phyloP scores from a whole-genome alignment of 805 yeast genomes.

The Wickerhamiella nectarea region DNA sequence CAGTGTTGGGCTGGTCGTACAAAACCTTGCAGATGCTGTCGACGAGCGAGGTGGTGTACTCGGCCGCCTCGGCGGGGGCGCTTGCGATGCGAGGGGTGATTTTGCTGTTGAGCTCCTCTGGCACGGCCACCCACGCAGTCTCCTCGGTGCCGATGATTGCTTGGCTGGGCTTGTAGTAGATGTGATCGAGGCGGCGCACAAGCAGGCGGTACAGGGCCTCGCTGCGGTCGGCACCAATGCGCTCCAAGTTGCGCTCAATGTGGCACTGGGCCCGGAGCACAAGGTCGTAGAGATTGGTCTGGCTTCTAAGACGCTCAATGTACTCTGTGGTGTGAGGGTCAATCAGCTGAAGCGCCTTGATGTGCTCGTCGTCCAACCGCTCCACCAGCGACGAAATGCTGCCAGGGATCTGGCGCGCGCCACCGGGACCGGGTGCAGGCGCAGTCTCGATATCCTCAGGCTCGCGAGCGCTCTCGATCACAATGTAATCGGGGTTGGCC shows the following conservation, averaged over 20 bases:
- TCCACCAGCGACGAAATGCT: conserved; percentile 77
- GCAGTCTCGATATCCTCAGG: conserved; percentile 52
- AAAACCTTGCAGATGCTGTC: conserved; percentile 52
- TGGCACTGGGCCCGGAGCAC: conserved; percentile 78
- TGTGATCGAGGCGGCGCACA: conserved; percentile 75
- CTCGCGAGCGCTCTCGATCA: conserved; percentile 74
- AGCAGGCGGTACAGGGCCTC: conserved; percentile 49
- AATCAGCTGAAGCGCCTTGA: conserved; percentile 69
- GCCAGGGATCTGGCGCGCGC: conserved; percentile 66
- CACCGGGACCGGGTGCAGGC: conserved; percentile 43
- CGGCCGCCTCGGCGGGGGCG: conserved; percentile 23
- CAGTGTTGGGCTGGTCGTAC: conserved; percentile 49
- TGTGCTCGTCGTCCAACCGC: conserved; percentile 89
- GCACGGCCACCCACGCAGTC: conserved; percentile 55
- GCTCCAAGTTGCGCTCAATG: conserved; percentile 41
- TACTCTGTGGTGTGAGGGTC: conserved; percentile 96
- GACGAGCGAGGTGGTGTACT: conserved; percentile 43
- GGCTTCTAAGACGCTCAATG: conserved; percentile 80
- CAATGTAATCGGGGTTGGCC: conserved; percentile 40
- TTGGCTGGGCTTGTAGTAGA: conserved; percentile 78
- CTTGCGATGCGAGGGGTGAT: conserved; percentile 27
- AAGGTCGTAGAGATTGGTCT: conserved; percentile 56
- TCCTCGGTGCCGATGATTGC: conserved; percentile 58
- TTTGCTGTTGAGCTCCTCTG: conserved; percentile 24
- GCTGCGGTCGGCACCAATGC: conserved; percentile 19